These are phyloP conservation scores for Nematodospora anomalae DNA, from an alignment of 1,139 yeast genomes.

Conservation along the genomic window DNA sequence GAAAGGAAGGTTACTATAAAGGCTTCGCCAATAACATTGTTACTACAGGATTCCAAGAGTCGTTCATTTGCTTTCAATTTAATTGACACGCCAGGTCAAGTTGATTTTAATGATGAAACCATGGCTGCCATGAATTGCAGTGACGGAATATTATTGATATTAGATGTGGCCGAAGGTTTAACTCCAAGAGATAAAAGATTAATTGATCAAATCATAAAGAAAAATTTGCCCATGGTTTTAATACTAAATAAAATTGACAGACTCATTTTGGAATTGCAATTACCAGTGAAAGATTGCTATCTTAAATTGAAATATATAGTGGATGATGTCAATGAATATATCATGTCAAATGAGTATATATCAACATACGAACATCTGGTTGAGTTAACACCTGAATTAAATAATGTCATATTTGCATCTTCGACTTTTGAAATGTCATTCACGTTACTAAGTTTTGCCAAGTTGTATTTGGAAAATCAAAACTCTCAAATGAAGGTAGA, in stretches of 20 bases:
- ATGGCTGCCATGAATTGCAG: constrained; percentile 55
- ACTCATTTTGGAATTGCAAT: constrained; percentile 68
- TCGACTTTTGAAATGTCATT: constrained; percentile 62
- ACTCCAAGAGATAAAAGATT: constrained; percentile 52
- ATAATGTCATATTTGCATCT: constrained; percentile 77
- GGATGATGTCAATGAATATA: constrained; percentile 60
- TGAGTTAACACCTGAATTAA: constrained; percentile 59
- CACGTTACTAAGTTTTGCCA: constrained; percentile 64
- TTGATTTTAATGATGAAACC: constrained; percentile 76
- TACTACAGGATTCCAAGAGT: constrained; percentile 56
- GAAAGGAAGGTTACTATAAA: constrained; percentile 72
- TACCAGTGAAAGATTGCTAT: constrained; percentile 76
- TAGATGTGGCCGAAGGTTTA: constrained; percentile 87
- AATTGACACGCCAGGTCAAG: constrained; percentile 91
- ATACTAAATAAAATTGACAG: constrained; percentile 86
- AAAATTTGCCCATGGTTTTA: constrained; percentile 53
- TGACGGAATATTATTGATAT: constrained; percentile 67
- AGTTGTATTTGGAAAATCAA: constrained; percentile 42
- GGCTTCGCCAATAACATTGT: constrained; percentile 59
- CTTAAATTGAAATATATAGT: constrained; percentile 62
- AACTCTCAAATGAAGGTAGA: constrained; percentile 33
- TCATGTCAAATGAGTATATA: constrained; percentile 32
- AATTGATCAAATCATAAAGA: constrained; percentile 48
- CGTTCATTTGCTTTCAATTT: constrained; percentile 62
- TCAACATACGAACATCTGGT: constrained; percentile 26